Evolutionary conservation across 345 rosid genomes (phyloP).

Genomic region (Pistacia vera): DNA sequence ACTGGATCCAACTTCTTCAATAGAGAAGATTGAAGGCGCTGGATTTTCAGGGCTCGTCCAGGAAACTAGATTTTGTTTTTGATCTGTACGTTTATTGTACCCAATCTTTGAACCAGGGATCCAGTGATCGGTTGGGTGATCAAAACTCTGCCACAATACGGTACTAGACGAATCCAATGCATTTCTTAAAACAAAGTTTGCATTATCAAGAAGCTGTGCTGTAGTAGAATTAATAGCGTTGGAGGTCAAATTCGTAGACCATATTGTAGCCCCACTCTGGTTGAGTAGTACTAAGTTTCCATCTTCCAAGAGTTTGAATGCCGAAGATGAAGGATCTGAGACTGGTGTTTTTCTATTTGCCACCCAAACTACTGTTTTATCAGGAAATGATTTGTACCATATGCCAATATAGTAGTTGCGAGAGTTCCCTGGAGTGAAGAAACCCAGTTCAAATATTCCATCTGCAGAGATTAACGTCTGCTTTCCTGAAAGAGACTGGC

Average conservation of each 20-base stretch:
- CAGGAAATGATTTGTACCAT: constrained; percentile 25
- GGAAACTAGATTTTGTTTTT: constrained; percentile 8
- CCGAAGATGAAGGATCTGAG: constrained; percentile 12
- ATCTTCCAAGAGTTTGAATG: constrained; percentile 14
- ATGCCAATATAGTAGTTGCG: constrained; percentile 29
- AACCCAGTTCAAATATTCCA: constrained; percentile 27
- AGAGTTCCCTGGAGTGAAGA: constrained; percentile 30
- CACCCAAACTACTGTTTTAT: constrained; percentile 26
- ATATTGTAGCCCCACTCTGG: constrained; percentile 4
- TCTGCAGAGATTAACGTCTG: constrained; percentile 25
- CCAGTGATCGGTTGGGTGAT: constrained; percentile 27
- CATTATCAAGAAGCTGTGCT: constrained; percentile 27
- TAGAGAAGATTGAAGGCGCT: constrained; percentile 30
- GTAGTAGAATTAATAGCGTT: constrained; percentile 4
- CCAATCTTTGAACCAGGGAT: constrained; percentile 30
- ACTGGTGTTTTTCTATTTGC: constrained; percentile 30
- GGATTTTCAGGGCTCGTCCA: constrained; percentile 33
- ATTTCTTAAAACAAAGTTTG: constrained; percentile 29
- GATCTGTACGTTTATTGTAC: constrained; percentile 11
- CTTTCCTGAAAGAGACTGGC: constrained; percentile 19
- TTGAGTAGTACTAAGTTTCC: constrained; percentile 29
- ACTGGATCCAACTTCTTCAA: constrained; percentile 8
- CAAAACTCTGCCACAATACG: constrained; percentile 33
- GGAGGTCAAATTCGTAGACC: constrained; percentile 27
- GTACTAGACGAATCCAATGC: neutral